Conservation (phyloP, 352 stramenopile genomes). For the Pilasporangium apinafurcum region DNA sequence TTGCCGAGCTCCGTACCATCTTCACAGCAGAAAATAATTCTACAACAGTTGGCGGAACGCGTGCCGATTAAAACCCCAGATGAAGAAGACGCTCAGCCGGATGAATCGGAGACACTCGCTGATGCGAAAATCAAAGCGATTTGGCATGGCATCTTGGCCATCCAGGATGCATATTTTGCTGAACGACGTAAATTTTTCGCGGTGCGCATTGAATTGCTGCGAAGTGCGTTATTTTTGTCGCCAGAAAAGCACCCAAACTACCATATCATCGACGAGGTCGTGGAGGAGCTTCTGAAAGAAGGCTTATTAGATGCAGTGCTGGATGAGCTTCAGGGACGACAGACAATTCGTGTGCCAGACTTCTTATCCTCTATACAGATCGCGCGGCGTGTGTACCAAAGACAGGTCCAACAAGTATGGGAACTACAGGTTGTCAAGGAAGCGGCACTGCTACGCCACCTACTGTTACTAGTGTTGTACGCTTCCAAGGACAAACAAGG, state of each 20-base stretch:
- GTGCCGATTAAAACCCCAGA: background rate
- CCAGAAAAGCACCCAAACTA: slow-evolving; percentile 17
- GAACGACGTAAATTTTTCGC: slow-evolving; percentile 38
- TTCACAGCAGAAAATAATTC: slow-evolving; percentile 16
- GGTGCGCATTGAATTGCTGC: slow-evolving; percentile 52
- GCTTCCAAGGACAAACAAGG: slow-evolving; percentile 28
- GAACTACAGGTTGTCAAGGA: slow-evolving; percentile 57
- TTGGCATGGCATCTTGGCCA: slow-evolving; percentile 14
- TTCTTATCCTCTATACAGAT: too few relatives aligned
- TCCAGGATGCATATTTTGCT: slow-evolving; percentile 29
- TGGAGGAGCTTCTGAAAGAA: slow-evolving; percentile 43
- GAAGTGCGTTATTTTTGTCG: slow-evolving; percentile 18
- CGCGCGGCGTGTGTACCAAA: too few relatives aligned
- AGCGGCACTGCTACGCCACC: slow-evolving; percentile 45
- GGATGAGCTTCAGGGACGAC: slow-evolving; percentile 44
- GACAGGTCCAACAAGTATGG: slow-evolving; percentile 31
- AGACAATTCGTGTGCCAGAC: too few relatives aligned
- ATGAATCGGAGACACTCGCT: background rate
- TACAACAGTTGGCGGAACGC: slow-evolving; percentile 7
- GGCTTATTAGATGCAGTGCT: slow-evolving; percentile 48
- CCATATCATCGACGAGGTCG: slow-evolving; percentile 26
- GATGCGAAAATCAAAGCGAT: background rate
- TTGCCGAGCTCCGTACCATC: slow-evolving; percentile 17
- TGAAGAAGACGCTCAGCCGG: background rate
- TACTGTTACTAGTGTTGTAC: slow-evolving; percentile 45